Evolutionary conservation across 176 grass and related monocot genomes (phyloP).

Genomic region (Metroxylon sagu): DNA sequence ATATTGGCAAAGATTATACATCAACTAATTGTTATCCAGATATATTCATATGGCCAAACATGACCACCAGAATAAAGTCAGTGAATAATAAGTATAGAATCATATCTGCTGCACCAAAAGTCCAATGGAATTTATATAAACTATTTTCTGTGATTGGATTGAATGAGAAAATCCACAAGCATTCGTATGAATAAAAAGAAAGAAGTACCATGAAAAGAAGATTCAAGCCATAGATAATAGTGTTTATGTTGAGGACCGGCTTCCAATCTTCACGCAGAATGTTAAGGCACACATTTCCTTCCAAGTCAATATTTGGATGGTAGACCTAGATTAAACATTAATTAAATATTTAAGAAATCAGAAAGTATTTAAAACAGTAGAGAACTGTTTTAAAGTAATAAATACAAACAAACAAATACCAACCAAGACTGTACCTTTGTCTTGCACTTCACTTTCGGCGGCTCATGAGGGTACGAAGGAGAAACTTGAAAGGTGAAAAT

Average conservation of each 20-base stretch:
- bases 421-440: conserved; percentile 54
- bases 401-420: no score
- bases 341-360: conserved; percentile 6
- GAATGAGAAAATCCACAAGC: no score
- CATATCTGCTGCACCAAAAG: no score
- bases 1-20: no score
- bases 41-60: no score
- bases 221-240: conserved; percentile 72
- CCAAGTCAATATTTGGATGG: conserved; percentile 89
- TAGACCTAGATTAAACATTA: conserved; percentile 37
- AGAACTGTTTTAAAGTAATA: no score
- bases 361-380: background rate
- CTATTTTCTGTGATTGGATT: no score
- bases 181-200: background rate
- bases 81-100: no score
- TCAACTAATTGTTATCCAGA: no score
- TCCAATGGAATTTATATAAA: no score
- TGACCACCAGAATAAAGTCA: no score
- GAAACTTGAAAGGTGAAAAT: conserved; percentile 80
- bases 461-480: conserved; percentile 81
- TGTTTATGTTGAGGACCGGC: conserved; percentile 85
- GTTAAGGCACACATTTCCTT: conserved; percentile 88
- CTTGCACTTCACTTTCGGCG: conserved; percentile 91
- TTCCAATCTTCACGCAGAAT: conserved; percentile 92
- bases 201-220: conserved; percentile 68